These are phyloP conservation scores for Pseudonitzschia multistriata DNA, from an alignment of 108 stramenopile genomes.

Conservation along the genomic window DNA sequence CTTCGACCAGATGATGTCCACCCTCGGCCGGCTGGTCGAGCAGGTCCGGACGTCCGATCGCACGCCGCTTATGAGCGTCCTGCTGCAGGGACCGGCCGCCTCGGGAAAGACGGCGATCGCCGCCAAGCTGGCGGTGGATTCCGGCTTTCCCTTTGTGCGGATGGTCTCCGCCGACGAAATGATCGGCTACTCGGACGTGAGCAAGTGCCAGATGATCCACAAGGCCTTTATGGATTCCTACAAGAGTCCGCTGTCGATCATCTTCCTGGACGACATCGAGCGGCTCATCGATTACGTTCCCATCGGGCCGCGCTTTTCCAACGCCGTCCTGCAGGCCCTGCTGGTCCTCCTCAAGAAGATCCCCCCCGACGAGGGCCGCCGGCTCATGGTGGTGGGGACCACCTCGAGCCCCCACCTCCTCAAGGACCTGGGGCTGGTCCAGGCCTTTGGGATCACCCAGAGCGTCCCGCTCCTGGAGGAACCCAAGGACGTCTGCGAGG, in stretches of 20 bases:
- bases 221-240: constrained; percentile 97
- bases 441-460: constrained; percentile 91
- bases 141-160: constrained; percentile 94
- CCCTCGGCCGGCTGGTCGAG: constrained; percentile 85
- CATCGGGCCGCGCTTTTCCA: constrained; percentile 96
- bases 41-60: constrained; percentile 85
- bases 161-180: constrained; percentile 97
- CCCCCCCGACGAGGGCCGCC: constrained; percentile 87
- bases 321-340: constrained; percentile 95
- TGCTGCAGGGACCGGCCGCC: constrained; percentile 80
- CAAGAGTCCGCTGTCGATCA: constrained; percentile 94
- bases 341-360: constrained; percentile 96
- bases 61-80: constrained; percentile 91
- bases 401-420: constrained; percentile 85
- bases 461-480: constrained; percentile 83
- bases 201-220: constrained; percentile 88
- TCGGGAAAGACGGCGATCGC: constrained; percentile 98
- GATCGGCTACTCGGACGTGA: constrained; percentile 88
- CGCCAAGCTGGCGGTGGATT: constrained; percentile 90
- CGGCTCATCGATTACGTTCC: constrained; percentile 97
- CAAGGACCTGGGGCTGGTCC: constrained; percentile 89
- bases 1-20: constrained; percentile 80
- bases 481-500: constrained; percentile 79
- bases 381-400: constrained; percentile 92
- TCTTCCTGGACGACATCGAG: constrained; percentile 98